Evolutionary conservation across 352 stramenopile genomes (phyloP), one percentile per base, ranked within the genome.

Genomic region (Phytophthora citrophthora): DNA sequence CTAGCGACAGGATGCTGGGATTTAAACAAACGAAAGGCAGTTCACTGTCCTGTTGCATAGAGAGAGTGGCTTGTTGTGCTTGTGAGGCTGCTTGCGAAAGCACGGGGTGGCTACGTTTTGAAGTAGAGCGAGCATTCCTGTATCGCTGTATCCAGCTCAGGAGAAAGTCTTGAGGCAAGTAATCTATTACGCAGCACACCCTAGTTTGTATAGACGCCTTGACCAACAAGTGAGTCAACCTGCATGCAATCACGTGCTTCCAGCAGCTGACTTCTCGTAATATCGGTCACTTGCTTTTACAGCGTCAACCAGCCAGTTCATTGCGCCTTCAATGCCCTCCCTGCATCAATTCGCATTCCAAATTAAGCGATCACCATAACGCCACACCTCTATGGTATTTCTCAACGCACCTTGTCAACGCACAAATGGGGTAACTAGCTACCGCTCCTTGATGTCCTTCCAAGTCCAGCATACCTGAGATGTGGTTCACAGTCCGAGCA

Each of bases 221-320:
- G 13, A 24, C 29, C 48, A 54, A 27, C 29, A 18, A 32, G 3
- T 10, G 44, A 26, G 32, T 55, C 20, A 10, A 43, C n/a, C 32
- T 52, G 27, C n/a, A 27, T 20, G 20, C 13, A 38, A 20, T 73
- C 44, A 76, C 32, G 63, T 70, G 5, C 40, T 49, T 2, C 61
- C 63, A 12, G 62, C 44, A 0, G 68, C 54, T 27, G 56, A 34
- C 54, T 86, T 88, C 29, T 77, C 65, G 54, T 83, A 83, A 66
- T 79, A 94, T 56, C 86, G 77, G 60, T 92, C 83, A 62, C 77
- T 91, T 34, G 62, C 49, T 62, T 89, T 91, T 63, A 92, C 86
- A 34, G 77, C 73, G 45, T 88, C 72, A 12, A 94, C 81, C 43
- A 94, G 64, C 81, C 81, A 92, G 53, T 88, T 79, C 60, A 94